Base-by-base conservation (phyloP, 208 protist species). In the Wallacemonas rigidus region DNA sequence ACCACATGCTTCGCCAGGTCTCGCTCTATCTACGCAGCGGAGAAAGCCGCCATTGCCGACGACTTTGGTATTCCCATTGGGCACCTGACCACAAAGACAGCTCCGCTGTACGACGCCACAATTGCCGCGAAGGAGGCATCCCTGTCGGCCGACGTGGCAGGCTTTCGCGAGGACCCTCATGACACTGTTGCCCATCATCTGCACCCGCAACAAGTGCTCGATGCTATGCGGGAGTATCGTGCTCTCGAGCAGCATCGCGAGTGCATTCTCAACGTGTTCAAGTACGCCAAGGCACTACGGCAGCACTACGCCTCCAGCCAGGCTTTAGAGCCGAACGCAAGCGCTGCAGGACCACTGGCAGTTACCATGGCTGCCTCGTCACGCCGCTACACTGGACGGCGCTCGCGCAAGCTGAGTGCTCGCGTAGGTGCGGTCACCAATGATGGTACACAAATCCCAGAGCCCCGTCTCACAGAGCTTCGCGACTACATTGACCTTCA, bases 11-110 rank as follows among this genome's bases (percentile, higher is more conserved):
- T 92, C 75, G 74, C 77, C 36, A 69, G 26, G 48, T 71, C 78
- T n/a, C 70, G 77, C 26, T 35, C 2, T 2, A n/a, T 81, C 1
- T 88, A 88, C 54, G 79, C 83, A 12, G 26, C 51, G 26, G 79
- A 81, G 67, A 61, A 76, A 11, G 41, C 45, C 40, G 43, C 63
- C 38, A 67, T 89, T 1, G 77, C 77, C 14, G 69, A 64, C 6
- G 77, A 84, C 60, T 89, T 83, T 74, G 79, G 80, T 58, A 80
- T 89, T 68, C 87, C 83, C 12, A 60, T 89, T 17, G 48, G 50
- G 2, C 74, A 76, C 63, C 75, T 86, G 43, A 77, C 67, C 9
- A 40, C 41, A 9, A 53, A 53, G 48, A 53, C 48, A 53, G 15
- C 48, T n/a, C 48, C 48, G 48, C 48, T n/a, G 48, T 53, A 53